These are phyloP conservation scores for Sphenostylis stenocarpa DNA, from an alignment of 306 rosid genomes.

Conservation along the genomic window DNA sequence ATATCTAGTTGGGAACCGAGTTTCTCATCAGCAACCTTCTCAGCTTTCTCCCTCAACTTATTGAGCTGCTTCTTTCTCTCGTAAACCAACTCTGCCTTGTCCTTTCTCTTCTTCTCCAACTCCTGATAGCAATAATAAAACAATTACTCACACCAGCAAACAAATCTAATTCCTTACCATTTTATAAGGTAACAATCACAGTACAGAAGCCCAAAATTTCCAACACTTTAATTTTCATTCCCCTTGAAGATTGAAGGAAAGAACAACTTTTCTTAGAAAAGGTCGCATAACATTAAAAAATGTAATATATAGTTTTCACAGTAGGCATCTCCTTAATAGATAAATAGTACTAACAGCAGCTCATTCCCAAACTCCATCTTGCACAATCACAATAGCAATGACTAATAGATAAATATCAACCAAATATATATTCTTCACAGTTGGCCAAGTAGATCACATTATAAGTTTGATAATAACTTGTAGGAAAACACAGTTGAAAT, in stretches of 20 bases:
- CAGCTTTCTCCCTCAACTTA: not conserved
- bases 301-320: too few relatives aligned
- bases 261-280: not conserved
- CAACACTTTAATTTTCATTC: not conserved
- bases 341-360: too few relatives aligned
- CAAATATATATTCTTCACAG: not conserved
- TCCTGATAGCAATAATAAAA: not conserved
- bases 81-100: not conserved
- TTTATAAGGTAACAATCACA: too few relatives aligned
- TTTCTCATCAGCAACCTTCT: not conserved
- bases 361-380: not conserved
- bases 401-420: not conserved
- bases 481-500: not conserved
- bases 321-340: too few relatives aligned
- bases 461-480: not conserved
- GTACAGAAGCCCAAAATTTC: not conserved
- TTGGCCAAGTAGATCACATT: not conserved
- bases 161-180: not conserved
- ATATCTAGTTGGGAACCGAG: constrained; percentile 1
- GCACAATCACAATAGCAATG: not conserved
- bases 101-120: not conserved
- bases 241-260: not conserved
- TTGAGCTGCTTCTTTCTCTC: constrained; percentile 3
- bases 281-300: too few relatives aligned
- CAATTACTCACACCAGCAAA: not conserved